These are phyloP conservation scores for Xylaria longipes DNA, from an alignment of 495 filamentous ascomycete species.

Conservation along the genomic window DNA sequence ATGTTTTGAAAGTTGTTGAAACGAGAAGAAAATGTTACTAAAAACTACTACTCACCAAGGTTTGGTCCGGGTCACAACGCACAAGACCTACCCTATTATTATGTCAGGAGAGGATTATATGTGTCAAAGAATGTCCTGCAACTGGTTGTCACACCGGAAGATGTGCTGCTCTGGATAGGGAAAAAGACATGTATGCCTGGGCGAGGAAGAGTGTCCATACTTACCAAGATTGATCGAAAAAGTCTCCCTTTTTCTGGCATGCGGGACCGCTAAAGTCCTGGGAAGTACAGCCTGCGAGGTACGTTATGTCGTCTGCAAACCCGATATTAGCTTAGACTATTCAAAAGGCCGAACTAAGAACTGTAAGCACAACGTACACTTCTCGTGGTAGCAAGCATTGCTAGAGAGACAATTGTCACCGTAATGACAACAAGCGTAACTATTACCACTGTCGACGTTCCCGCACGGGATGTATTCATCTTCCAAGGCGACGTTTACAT, in stretches of 20 bases:
- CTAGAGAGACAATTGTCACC: slow-evolving; percentile 34
- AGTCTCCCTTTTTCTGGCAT: slow-evolving; percentile 38
- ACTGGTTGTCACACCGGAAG: neutral
- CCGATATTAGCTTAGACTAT: slow-evolving; percentile 1
- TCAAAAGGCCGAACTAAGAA: neutral
- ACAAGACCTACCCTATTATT: slow-evolving; percentile 32
- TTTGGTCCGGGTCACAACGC: slow-evolving; percentile 34
- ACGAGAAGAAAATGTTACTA: neutral
- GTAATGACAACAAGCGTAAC: slow-evolving; percentile 34
- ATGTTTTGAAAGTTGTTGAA: neutral
- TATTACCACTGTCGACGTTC: slow-evolving; percentile 40
- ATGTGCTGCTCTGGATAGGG: neutral
- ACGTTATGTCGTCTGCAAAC: slow-evolving; percentile 32
- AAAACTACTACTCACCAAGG: slow-evolving; percentile 18
- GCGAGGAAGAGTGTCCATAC: neutral
- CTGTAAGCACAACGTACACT: slow-evolving; percentile 23
- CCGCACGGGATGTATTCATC: slow-evolving; percentile 45
- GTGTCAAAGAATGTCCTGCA: too few species aligned
- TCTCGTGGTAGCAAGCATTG: slow-evolving; percentile 31
- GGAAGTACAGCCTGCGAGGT: slow-evolving; percentile 43
- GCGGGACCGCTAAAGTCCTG: slow-evolving; percentile 25
- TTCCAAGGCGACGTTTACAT: slow-evolving; percentile 2
- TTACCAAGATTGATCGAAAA: slow-evolving; percentile 34
- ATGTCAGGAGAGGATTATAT: neutral
- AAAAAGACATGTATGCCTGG: neutral